These are phyloP conservation scores for Aspergillus nomiae DNA, from an alignment of 2,329 filamentous ascomycete species.

Conservation along the genomic window DNA sequence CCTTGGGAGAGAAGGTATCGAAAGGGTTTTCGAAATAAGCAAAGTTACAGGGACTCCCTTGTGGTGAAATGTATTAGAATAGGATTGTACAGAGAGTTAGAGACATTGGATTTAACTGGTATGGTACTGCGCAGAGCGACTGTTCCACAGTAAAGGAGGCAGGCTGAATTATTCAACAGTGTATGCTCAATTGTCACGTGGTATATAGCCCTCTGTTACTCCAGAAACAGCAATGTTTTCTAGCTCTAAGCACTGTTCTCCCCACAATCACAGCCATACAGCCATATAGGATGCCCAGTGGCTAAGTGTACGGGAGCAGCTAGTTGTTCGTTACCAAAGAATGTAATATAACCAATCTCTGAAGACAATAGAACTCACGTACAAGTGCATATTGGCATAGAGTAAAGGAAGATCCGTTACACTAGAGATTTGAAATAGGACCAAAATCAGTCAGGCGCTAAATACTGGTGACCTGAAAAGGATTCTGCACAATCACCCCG, in stretches of 20 bases:
- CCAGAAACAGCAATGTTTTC: background rate
- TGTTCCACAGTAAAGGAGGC: background rate
- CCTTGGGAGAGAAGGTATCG: background rate
- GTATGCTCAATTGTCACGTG: background rate
- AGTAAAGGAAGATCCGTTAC: background rate
- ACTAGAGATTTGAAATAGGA: background rate
- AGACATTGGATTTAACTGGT: background rate
- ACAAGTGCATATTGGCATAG: background rate
- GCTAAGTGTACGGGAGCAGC: too few relatives aligned
- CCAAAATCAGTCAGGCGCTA: background rate
- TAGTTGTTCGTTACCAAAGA: background rate
- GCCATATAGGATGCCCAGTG: too few relatives aligned
- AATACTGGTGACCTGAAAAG: background rate
- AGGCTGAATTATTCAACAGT: too few relatives aligned
- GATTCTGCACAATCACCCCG: background rate
- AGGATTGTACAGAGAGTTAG: background rate
- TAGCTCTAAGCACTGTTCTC: background rate
- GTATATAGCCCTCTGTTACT: background rate
- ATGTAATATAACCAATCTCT: background rate
- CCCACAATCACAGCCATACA: too few relatives aligned
- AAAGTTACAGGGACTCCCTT: background rate
- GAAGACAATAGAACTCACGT: background rate
- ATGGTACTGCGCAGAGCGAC: background rate
- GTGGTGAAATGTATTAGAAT: background rate
- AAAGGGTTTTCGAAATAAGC: background rate